These are phyloP conservation scores for Lactuca sativa DNA, from an alignment of 129 eudicot genomes.

Conservation along the genomic window DNA sequence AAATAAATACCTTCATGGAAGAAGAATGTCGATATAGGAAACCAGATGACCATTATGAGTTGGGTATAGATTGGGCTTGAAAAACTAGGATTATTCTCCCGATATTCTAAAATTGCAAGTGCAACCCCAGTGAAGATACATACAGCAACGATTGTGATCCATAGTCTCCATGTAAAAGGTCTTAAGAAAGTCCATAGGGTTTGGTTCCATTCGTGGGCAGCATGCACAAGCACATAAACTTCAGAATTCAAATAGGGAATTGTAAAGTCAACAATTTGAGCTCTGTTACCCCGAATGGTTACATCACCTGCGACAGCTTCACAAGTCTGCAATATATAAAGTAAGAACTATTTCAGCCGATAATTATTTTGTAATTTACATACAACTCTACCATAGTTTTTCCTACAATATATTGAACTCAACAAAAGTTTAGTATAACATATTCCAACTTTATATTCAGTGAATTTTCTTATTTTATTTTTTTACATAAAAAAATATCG, in stretches of 20 bases:
- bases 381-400: too few relatives aligned
- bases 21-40: slow-evolving; percentile 28
- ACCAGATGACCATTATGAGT: slow-evolving; percentile 30
- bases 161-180: slow-evolving; percentile 25
- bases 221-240: slow-evolving; percentile 34
- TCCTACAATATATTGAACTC: too few relatives aligned
- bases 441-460: too few relatives aligned
- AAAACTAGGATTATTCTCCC: slow-evolving; percentile 18
- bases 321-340: slow-evolving; percentile 6
- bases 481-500: too few relatives aligned
- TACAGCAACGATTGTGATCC: slow-evolving; percentile 20
- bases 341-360: background rate
- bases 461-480: too few relatives aligned
- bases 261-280: slow-evolving; percentile 19
- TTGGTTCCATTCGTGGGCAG: slow-evolving; percentile 26
- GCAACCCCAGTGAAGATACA: slow-evolving; percentile 19
- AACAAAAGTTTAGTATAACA: too few relatives aligned
- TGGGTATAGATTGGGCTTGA: slow-evolving; percentile 12
- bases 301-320: slow-evolving; percentile 26
- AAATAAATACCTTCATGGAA: slow-evolving; percentile 31
- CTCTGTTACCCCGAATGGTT: slow-evolving; percentile 12
- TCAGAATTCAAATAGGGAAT: slow-evolving; percentile 31
- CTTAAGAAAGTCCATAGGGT: slow-evolving; percentile 24
- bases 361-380: too few relatives aligned
- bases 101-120: slow-evolving; percentile 25